Percentiles rank a stretch among this genome's conserved stretches.
Evolutionary conservation across 352 stramenopile genomes (phyloP).

Genomic region (Phytopythium aichiense): DNA sequence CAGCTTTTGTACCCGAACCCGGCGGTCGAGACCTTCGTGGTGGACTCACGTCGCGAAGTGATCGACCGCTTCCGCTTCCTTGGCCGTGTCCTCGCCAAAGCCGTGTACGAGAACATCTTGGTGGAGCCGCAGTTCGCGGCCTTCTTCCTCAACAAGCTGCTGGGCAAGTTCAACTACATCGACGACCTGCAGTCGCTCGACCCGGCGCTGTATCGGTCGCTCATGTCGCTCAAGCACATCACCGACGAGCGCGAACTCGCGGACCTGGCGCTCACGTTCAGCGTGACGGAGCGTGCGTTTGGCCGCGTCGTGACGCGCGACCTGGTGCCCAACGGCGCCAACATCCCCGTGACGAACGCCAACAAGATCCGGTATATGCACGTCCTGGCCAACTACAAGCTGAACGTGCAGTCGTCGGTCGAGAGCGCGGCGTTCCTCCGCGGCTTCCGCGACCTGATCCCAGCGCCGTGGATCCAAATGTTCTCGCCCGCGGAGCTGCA

Average conservation of each 20-base stretch:
- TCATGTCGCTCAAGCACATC: conserved; percentile 97
- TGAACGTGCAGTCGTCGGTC: conserved; percentile 91
- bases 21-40: too few relatives aligned
- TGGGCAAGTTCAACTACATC: conserved; percentile 68
- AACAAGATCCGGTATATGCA: conserved; percentile 97
- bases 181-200: conserved; percentile 93
- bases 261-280: conserved; percentile 91
- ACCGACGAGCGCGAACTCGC: conserved; percentile 92
- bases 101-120: conserved; percentile 95
- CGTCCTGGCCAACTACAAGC: conserved; percentile 94
- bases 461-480: conserved; percentile 89
- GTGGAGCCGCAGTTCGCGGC: conserved; percentile 95
- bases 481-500: conserved; percentile 97
- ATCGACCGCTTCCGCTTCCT: conserved; percentile 98
- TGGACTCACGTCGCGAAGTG: too few relatives aligned
- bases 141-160: conserved; percentile 94
- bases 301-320: too few relatives aligned
- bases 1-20: conserved; percentile 95
- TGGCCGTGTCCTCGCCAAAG: conserved; percentile 93
- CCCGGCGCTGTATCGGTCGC: conserved; percentile 54
- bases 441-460: conserved; percentile 92
- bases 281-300: too few relatives aligned
- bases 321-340: conserved; percentile 75
- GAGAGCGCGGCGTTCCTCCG: conserved; percentile 92
- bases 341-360: conserved; percentile 86